Evolutionary conservation across 306 rosid species (phyloP).

Genomic region (Sicyos baderoa): DNA sequence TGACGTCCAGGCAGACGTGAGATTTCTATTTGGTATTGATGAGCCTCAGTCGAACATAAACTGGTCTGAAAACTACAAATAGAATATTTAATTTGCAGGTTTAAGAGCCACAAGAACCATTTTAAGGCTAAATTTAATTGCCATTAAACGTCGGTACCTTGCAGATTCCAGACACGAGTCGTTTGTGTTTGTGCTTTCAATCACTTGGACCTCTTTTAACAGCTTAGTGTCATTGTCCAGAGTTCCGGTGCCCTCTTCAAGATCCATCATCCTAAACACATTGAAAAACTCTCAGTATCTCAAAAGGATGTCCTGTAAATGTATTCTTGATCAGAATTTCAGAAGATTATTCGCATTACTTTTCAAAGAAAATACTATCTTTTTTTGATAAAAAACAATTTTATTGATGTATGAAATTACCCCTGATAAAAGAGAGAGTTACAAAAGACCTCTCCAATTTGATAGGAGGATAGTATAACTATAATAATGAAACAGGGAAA

Average conservation of each 20-base stretch:
- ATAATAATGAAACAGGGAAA: too few species aligned
- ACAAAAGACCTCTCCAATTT: too few species aligned
- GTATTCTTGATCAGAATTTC: background rate
- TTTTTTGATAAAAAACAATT: too few species aligned
- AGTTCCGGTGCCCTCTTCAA: constrained; percentile 60
- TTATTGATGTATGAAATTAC: too few species aligned
- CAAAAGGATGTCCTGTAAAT: background rate
- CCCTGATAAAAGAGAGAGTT: too few species aligned
- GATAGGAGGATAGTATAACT: too few species aligned
- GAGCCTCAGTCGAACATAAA: background rate
- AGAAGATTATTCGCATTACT: background rate
- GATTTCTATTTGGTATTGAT: background rate
- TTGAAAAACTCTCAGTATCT: background rate
- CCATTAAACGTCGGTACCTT: constrained; percentile 35
- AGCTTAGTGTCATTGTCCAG: constrained; percentile 54
- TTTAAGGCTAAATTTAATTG: background rate
- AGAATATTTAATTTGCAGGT: background rate
- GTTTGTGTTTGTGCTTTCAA: constrained; percentile 30
- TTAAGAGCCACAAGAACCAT: background rate
- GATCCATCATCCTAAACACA: constrained; percentile 55
- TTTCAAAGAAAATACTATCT: too few species aligned
- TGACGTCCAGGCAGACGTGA: too few species aligned
- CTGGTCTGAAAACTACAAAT: background rate
- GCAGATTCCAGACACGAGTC: constrained; percentile 18
- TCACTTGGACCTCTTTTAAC: constrained; percentile 35